Evolutionary conservation across 805 yeast genomes (phyloP), one percentile per base, ranked within the genome.

Genomic region (Hanseniaspora singularis): DNA sequence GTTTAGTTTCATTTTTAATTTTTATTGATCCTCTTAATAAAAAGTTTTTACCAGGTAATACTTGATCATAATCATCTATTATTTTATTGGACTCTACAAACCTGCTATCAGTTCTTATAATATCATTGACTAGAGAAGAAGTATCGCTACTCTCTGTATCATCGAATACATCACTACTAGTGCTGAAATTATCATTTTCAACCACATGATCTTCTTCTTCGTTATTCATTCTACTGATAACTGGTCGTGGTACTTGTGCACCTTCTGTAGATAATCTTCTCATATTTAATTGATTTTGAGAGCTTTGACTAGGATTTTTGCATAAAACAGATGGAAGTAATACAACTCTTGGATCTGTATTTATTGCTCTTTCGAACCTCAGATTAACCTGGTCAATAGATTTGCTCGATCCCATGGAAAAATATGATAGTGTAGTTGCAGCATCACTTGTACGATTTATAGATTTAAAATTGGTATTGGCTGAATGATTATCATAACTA

Each of bases 291-390:
- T 32, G 31, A 14, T n/a, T 18, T 23, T 20, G 48, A 12, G 33
- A 15, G 20, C 23, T 30, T 24, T 36, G 30, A 36, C 48, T 44
- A 27, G 48, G 48, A 9, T 24, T 44, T 31, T 44, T 44, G n/a
- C 48, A 44, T 19, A 20, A 24, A 4, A 37, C 20, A 1, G 48
- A 30, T 11, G 48, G 48, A 15, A 44, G 27, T 16, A 37, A 23
- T 19, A 44, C 19, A 4, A 37, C 41, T 31, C 41, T 36, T 2
- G 48, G 48, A 24, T 37, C 37, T 5, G 28, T 15, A 19, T 44
- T 44, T 5, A 44, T 23, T 4, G 40, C 48, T 2, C 9, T 37
- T 7, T 44, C 48, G 18, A 27, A 44, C 14, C 31, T 14, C 7
- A 23, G 16, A 31, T 44, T 44, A 16, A n/a, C n/a, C n/a, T n/a